Percentiles rank a stretch among this genome's conserved stretches.
These are phyloP conservation scores for Polytrichum formosum DNA, from an alignment of 225 moss, liverwort and hornwort genomes.

Conservation along the genomic window DNA sequence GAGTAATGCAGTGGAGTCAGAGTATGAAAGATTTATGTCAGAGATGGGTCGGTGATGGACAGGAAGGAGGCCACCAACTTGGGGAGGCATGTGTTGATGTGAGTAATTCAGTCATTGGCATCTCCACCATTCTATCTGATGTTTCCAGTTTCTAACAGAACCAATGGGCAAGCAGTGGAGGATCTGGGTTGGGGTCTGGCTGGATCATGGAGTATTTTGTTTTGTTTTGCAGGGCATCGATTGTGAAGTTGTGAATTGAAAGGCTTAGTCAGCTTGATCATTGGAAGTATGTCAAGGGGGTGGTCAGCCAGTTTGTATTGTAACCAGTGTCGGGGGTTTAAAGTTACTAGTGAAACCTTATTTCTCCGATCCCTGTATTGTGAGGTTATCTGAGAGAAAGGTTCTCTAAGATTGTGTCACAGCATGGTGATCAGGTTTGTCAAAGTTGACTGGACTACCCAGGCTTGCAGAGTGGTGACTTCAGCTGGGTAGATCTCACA, in stretches of 20 bases:
- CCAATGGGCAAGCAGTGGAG: neutral
- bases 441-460: conserved; percentile 18
- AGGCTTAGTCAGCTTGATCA: neutral
- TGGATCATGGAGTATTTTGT: too few relatives aligned
- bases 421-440: conserved; percentile 26
- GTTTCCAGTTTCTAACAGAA: conserved; percentile 7
- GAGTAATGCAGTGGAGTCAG: conserved; percentile 89
- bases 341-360: conserved; percentile 10
- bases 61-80: conserved; percentile 16
- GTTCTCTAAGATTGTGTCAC: conserved; percentile 20
- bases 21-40: conserved; percentile 99
- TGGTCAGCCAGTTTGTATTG: conserved; percentile 8
- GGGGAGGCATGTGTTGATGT: conserved; percentile 21
- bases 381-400: conserved; percentile 12
- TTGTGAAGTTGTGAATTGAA: neutral
- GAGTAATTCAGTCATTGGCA: conserved; percentile 15
- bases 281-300: conserved; percentile 12
- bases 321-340: conserved; percentile 13
- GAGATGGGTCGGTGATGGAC: conserved; percentile 87
- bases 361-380: conserved; percentile 5
- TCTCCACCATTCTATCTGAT: conserved; percentile 28
- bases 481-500: conserved; percentile 13
- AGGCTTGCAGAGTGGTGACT: conserved; percentile 24
- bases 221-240: too few relatives aligned
- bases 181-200: too few relatives aligned